Evolutionary conservation across 2,329 filamentous ascomycete species (phyloP).

Genomic region (Tolypocladium ophioglossoides): DNA sequence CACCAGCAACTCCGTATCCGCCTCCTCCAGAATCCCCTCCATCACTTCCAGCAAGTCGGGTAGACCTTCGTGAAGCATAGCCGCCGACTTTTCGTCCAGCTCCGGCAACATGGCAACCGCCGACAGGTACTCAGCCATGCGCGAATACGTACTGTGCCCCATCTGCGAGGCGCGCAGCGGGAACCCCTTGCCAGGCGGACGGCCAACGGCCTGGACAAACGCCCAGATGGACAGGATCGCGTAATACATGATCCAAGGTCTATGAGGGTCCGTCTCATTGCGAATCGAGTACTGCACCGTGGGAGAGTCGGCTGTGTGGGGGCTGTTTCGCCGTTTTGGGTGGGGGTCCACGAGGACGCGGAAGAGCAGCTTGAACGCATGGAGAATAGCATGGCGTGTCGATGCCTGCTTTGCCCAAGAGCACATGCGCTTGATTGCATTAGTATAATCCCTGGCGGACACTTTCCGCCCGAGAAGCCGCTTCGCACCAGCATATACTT

Average conservation of each 20-base stretch:
- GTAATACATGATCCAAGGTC: conserved; percentile 87
- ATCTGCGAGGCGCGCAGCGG: conserved; percentile 36
- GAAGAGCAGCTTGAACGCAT: conserved; percentile 70
- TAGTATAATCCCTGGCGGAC: conserved; percentile 62
- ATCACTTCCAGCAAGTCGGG: conserved; percentile 34
- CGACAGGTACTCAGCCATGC: conserved; percentile 35
- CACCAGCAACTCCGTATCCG: conserved; percentile 57
- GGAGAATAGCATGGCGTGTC: conserved; percentile 73
- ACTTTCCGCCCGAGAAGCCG: conserved; percentile 70
- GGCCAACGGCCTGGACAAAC: conserved; percentile 71
- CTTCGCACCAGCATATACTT: conserved; percentile 75
- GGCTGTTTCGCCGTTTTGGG: conserved; percentile 13
- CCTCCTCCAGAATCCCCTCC: conserved; percentile 29
- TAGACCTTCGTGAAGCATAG: conserved; percentile 50
- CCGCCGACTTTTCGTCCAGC: conserved; percentile 55
- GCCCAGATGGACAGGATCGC: conserved; percentile 79
- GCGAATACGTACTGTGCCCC: conserved; percentile 19
- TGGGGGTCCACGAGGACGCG: conserved; percentile 57
- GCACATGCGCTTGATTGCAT: conserved; percentile 65
- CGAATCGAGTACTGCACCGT: conserved; percentile 56
- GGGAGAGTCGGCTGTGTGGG: conserved; percentile 19
- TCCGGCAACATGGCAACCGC: conserved; percentile 61
- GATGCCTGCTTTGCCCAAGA: conserved; percentile 66
- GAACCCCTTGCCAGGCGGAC: conserved; percentile 31
- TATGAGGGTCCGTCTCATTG: conserved; percentile 71